Evolutionary conservation across 2,329 filamentous ascomycete species (phyloP), one percentile per base, ranked within the genome.

Genomic region (Colletotrichum lindemuthianum): DNA sequence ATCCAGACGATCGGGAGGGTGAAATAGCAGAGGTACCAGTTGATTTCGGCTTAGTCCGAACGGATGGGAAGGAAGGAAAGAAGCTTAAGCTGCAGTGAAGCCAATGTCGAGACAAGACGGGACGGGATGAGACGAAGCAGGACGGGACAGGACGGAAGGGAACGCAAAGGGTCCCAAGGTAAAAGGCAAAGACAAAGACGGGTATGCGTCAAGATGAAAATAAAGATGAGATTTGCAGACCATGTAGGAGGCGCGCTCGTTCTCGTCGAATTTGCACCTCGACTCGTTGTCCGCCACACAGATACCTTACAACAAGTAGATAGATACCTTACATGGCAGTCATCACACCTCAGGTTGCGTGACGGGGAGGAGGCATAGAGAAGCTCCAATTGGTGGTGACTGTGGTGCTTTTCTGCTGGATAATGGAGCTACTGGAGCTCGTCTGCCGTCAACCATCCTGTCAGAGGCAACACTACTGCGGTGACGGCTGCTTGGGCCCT

Each of bases 1-100:
- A 61, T 60, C 50, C 51, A 56, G 58, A 16, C 51, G 53, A 53
- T 61, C 58, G 51, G 51, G 61, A 59, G 11, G 37, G 9, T 8
- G 51, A 12, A 45, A 41, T 12, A 40, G 49, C 45, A 41, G 63
- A 53, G 40, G 8, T 6, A 43, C 12, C 8, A 15, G 11, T 13
- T 13, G 41, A 24, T 24, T 24, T 24, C 24, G 24, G 24, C 24
- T 24, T 24, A 24, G 24, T 24, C 24, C 24, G 24, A 24, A 24
- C 2, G 13, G 12, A 43, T n/a, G 41, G 41, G 13, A 43, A 43
- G 12, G 41, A 15, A 15, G 13, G 40, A 15, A 15, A 15, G 41
- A 24, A 24, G 24, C 24, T 24, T 24, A 24, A 54, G 52, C 60
- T 24, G 33, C 43, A 50, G 60, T 60, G 37, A 41, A 57, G 24